Evolutionary conservation across 345 rosid genomes (phyloP), one percentile per base, ranked within the genome.

Genomic region (Trapa incisa): DNA sequence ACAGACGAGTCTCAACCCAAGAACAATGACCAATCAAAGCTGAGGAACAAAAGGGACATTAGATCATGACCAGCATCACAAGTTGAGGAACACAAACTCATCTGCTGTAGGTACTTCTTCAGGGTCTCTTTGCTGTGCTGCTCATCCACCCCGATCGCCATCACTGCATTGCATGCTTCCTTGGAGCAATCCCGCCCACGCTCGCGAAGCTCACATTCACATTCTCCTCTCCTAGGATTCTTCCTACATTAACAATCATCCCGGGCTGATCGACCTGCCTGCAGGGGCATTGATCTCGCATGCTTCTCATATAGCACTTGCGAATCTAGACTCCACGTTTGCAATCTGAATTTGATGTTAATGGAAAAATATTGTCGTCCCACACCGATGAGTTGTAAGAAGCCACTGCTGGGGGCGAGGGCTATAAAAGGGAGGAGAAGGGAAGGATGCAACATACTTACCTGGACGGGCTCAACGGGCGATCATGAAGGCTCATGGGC

Each of bases 251-350:
- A 22, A 91, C 96, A 1, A 89, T 87, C 93, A 87, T 89, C 12
- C 94, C 94, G 0, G 96, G 94, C 69, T 87, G 96, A 77, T 89
- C 96, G 4, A 89, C 85, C 72, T 89, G 94, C 61, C 96, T 78
- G 78, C 96, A 89, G 17, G 87, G 81, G 42, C 94, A 61, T n/a
- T 81, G 29, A 87, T 84, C 72, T 89, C 91, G 65, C 94, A 88
- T 2, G 84, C 71, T 22, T 89, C 96, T 1, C 89, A 87, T 11
- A 85, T 82, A 41, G 94, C 85, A 45, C 96, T 89, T 1, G 91
- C 94, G 52, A 89, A 89, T 57, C 78, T 86, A 0, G 94, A 86
- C 67, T 85, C 87, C 15, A 89, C 94, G n/a, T 84, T 86, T 43
- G 89, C 82, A 70, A 89, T 85, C 75, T 80, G 89, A 68, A 89